phyloP scores from a whole-genome alignment of 1,139 yeast genomes.

The Zygosaccharomyces sapae region DNA sequence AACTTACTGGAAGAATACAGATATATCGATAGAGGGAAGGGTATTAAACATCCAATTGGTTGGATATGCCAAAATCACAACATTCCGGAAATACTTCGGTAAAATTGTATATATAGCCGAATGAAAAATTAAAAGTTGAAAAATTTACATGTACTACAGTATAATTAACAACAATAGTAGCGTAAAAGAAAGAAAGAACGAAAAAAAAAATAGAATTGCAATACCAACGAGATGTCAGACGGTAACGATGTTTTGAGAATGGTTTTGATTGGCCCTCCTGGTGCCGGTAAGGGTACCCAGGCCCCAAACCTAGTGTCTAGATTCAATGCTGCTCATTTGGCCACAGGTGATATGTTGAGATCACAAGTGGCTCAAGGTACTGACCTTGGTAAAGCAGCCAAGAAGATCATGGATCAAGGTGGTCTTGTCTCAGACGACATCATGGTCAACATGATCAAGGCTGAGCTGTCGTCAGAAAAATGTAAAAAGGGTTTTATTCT shows the following conservation, averaged over 20 bases:
- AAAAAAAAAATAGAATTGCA: background rate
- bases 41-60: slow-evolving; percentile 40
- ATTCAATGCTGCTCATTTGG: slow-evolving; percentile 95
- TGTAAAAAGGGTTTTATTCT: slow-evolving; percentile 91
- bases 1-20: slow-evolving; percentile 39
- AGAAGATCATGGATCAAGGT: slow-evolving; percentile 98
- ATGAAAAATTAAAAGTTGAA: background rate
- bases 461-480: slow-evolving; percentile 80
- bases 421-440: slow-evolving; percentile 96
- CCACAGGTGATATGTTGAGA: slow-evolving; percentile 98
- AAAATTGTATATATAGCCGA: background rate
- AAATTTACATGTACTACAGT: background rate
- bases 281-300: slow-evolving; percentile 99
- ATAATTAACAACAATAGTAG: background rate
- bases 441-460: slow-evolving; percentile 95
- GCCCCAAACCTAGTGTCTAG: slow-evolving; percentile 95
- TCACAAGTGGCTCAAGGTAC: slow-evolving; percentile 95
- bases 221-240: too few relatives aligned
- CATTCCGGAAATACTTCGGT: slow-evolving; percentile 31
- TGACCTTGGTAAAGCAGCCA: slow-evolving; percentile 86
- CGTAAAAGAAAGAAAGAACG: background rate
- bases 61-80: slow-evolving; percentile 40
- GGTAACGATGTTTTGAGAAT: slow-evolving; percentile 46
- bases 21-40: slow-evolving; percentile 34
- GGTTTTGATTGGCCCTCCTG: slow-evolving; percentile 99